Percentiles rank a stretch among this genome's conserved stretches.
Evolutionary conservation across 2,329 filamentous ascomycete genomes (phyloP).

Genomic region (Apiospora malaysiana): DNA sequence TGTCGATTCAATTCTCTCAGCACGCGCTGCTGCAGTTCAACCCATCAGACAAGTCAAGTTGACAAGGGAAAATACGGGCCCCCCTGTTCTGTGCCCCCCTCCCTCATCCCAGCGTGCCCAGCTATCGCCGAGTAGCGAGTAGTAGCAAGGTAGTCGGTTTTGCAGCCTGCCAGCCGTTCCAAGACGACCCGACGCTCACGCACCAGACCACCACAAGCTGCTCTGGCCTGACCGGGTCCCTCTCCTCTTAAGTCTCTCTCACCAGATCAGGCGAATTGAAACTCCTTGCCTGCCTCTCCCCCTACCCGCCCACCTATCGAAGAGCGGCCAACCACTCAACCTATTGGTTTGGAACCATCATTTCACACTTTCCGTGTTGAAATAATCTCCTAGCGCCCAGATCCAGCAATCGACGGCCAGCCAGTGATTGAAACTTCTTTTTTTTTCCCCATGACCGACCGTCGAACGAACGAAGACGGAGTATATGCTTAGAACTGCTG

Average conservation of each 20-base stretch:
- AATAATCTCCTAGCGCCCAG: constrained; percentile 19
- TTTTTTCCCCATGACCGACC: constrained; percentile 2
- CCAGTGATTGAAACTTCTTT: constrained; percentile 13
- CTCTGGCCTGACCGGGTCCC: constrained; percentile 17
- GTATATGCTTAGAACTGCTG: constrained; percentile 16
- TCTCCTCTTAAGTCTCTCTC: constrained; percentile 4
- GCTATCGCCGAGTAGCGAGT: constrained; percentile 5
- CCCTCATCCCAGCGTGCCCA: constrained; percentile 7
- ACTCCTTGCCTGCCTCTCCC: constrained; percentile 14
- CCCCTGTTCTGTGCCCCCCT: constrained; percentile 15
- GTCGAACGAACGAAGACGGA: constrained; percentile 3
- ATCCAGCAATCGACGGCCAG: constrained; percentile 18
- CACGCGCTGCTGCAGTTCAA: neutral
- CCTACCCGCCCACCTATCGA: constrained; percentile 16
- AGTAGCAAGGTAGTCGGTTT: no score
- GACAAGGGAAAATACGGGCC: constrained; percentile 15
- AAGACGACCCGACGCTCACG: constrained; percentile 3
- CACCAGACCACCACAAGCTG: constrained; percentile 13
- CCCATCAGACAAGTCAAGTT: constrained; percentile 11
- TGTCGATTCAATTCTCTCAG: neutral
- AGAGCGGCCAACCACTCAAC: constrained; percentile 19
- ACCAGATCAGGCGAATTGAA: constrained; percentile 16
- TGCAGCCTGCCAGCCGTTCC: neutral
- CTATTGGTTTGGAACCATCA: constrained; percentile 8
- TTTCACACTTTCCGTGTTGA: constrained; percentile 13